Conservation (phyloP, 306 rosid genomes). For the Canavalia ensiformis region DNA sequence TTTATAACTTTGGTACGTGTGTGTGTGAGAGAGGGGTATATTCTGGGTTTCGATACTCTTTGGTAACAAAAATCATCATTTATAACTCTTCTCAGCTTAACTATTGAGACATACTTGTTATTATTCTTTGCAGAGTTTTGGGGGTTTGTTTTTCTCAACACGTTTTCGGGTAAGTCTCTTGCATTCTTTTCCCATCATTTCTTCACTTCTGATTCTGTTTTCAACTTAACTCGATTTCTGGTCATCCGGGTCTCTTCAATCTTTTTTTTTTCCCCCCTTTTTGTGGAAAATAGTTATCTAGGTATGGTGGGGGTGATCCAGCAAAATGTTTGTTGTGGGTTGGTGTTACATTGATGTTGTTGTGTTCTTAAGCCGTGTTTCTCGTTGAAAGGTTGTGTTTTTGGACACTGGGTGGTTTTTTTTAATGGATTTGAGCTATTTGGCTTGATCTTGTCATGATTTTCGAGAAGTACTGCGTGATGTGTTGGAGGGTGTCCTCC, state of each 20-base stretch:
- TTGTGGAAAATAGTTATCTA: background rate
- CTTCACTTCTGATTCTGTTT: slow-evolving; percentile 22
- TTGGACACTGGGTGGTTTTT: slow-evolving; percentile 13
- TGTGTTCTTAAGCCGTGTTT: slow-evolving; percentile 35
- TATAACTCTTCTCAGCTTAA: slow-evolving; percentile 46
- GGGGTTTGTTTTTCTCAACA: slow-evolving; percentile 35
- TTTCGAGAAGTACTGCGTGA: slow-evolving; percentile 21
- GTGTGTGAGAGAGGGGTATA: slow-evolving; percentile 55
- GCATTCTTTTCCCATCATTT: slow-evolving; percentile 22
- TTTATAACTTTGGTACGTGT: background rate
- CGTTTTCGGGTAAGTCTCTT: slow-evolving; percentile 46
- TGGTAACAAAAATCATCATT: slow-evolving; percentile 42
- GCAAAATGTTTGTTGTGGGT: slow-evolving; percentile 37
- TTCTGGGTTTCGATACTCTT: slow-evolving; percentile 67
- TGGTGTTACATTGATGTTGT: slow-evolving; percentile 45
- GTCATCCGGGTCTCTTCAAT: slow-evolving; percentile 15
- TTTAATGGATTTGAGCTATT: slow-evolving; percentile 2
- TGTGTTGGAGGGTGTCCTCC: slow-evolving; percentile 4
- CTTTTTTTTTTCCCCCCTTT: background rate
- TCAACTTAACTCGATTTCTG: slow-evolving; percentile 12
- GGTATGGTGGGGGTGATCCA: slow-evolving; percentile 42
- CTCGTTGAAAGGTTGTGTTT: slow-evolving; percentile 26
- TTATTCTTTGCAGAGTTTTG: slow-evolving; percentile 17
- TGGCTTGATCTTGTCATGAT: slow-evolving; percentile 28
- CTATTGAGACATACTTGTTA: slow-evolving; percentile 27